Evolutionary conservation across 306 rosid species (phyloP), one percentile per base, ranked within the genome.

Genomic region (Hippophae gyantsensis): DNA sequence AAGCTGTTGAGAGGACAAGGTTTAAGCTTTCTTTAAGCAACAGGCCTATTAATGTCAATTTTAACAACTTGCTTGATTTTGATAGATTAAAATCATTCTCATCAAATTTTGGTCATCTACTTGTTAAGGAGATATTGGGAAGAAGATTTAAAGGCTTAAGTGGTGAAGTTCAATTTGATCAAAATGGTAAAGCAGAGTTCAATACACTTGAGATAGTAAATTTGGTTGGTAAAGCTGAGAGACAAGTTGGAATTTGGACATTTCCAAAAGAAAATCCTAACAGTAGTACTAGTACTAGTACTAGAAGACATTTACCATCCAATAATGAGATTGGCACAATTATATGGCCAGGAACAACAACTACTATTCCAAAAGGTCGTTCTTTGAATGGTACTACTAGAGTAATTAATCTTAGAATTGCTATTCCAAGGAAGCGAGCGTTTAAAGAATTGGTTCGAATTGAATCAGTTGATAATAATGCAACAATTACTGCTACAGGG

Each of bases 271-370:
- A 18, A 18, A 18, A 18, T 18, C 23, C 23, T 18, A 18, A 18
- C 23, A 18, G 23, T 18, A 18, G 23, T 18, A 18, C 23, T 18
- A 18, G 23, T n/a, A 5, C 14, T 48, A 49, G 6, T 5, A 38
- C 1, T 7, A 25, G 47, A 14, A 56, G 62, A 41, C 52, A 41
- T 38, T 7, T 48, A 48, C 54, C 42, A 12, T 66, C 62, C 13
- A 13, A 5, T 1, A 10, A 8, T 6, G 10, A 66, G 32, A 42
- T 65, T 11, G 69, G 54, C 26, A 42, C 54, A 8, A 46, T 65
- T 18, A 54, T 27, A 26, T 55, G 63, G 70, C 70, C 63, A 2
- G 70, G 56, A 14, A 27, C 56, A 40, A 9, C 48, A 57, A 41
- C n/a, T 14, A 57, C 0, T 5, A n/a, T 13, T 0, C 49, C 40